Percentiles rank a stretch among this genome's conserved stretches.
Conservation (phyloP, 106 monocot species). For the Dendrobium chrysotoxum region DNA sequence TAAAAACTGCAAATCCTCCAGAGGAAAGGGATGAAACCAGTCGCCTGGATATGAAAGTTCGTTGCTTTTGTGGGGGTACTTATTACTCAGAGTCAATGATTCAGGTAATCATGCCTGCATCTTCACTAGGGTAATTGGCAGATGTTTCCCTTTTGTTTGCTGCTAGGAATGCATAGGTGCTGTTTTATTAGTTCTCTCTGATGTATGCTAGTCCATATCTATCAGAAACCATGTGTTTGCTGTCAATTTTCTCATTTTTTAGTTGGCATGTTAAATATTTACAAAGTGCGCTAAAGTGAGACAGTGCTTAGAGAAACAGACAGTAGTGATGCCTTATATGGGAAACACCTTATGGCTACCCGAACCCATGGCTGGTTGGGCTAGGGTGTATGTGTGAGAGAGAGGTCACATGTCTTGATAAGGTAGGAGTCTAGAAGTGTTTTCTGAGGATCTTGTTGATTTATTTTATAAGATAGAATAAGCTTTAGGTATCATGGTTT, state of each 20-base stretch:
- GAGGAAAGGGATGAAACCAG: conserved; percentile 44
- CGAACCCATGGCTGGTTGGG: neutral
- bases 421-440: no score
- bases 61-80: conserved; percentile 70
- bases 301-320: neutral
- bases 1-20: conserved; percentile 46
- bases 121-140: conserved; percentile 1
- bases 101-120: conserved; percentile 34
- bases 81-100: conserved; percentile 62
- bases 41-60: conserved; percentile 45
- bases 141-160: neutral
- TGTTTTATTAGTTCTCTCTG: neutral
- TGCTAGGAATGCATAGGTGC: neutral
- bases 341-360: neutral
- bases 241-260: neutral
- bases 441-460: neutral
- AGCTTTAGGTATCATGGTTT: neutral
- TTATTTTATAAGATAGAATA: neutral
- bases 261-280: no score
- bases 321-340: neutral
- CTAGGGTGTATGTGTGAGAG: neutral
- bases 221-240: neutral
- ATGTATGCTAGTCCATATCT: neutral
- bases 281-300: no score
- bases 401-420: no score